A percentile compares a stretch with the other conserved stretches of the same genome.
Conservation (phyloP, 2,329 filamentous ascomycete genomes). For the Colletotrichum orchidophilum region DNA sequence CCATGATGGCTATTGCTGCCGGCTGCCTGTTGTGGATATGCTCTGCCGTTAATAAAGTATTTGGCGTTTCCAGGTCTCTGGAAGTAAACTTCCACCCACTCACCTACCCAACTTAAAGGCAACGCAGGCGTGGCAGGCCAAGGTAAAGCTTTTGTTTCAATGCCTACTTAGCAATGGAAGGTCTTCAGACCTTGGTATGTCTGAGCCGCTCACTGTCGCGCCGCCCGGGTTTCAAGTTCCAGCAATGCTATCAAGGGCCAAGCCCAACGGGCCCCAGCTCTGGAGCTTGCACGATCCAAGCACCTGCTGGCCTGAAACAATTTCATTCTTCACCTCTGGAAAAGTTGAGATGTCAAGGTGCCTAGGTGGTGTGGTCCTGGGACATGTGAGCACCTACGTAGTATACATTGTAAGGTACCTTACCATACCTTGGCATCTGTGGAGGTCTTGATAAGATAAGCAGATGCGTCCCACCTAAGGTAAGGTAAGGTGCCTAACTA, state of each 20-base stretch:
- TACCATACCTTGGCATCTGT: not conserved
- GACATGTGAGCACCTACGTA: not conserved
- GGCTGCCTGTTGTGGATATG: not conserved
- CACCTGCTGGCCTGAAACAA: not conserved
- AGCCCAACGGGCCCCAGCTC: not conserved
- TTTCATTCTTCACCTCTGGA: not conserved
- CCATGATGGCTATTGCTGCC: not conserved
- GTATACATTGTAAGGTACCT: too few relatives aligned
- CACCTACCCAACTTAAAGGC: not conserved
- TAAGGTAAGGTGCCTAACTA: too few relatives aligned
- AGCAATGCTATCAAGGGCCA: not conserved
- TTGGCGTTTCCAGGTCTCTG: not conserved
- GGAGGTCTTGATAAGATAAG: conserved; percentile 1
- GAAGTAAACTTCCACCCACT: not conserved
- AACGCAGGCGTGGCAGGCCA: not conserved
- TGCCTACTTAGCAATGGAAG: not conserved
- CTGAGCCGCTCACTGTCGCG: not conserved
- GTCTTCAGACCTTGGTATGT: not conserved
- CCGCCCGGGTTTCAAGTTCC: not conserved
- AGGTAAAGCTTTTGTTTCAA: not conserved
- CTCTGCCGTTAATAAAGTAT: not conserved
- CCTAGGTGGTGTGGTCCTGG: not conserved
- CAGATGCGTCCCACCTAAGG: too few relatives aligned
- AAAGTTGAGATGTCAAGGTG: not conserved
- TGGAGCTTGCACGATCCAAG: not conserved